phyloP scores from a whole-genome alignment of 2,329 filamentous ascomycete genomes.

The Fusarium algeriense region DNA sequence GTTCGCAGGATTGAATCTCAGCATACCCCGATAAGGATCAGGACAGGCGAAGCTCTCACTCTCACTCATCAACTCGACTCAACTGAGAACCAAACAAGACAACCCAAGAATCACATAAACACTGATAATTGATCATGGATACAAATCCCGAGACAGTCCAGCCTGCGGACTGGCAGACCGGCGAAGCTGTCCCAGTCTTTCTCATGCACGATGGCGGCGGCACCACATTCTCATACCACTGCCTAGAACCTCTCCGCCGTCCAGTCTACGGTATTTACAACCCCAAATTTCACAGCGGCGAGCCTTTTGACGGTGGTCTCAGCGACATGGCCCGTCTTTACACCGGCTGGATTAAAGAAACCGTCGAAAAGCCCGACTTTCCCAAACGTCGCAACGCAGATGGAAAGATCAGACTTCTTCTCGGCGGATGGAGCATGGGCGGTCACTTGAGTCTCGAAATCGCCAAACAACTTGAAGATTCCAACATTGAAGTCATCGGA shows the following conservation, averaged over 20 bases:
- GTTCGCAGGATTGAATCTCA: slow-evolving; percentile 8
- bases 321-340: slow-evolving; percentile 68
- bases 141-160: slow-evolving; percentile 52
- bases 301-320: slow-evolving; percentile 64
- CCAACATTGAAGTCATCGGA: slow-evolving; percentile 58
- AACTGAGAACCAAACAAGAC: background rate
- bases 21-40: background rate
- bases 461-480: slow-evolving; percentile 58
- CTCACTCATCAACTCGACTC: background rate
- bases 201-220: slow-evolving; percentile 73
- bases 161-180: slow-evolving; percentile 49
- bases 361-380: slow-evolving; percentile 50
- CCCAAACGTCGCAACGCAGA: slow-evolving; percentile 44
- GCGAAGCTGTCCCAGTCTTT: slow-evolving; percentile 60
- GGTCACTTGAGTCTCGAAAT: slow-evolving; percentile 65
- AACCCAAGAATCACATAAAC: background rate
- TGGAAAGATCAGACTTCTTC: slow-evolving; percentile 56
- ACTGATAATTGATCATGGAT: slow-evolving; percentile 31
- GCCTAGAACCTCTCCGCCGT: slow-evolving; percentile 62
- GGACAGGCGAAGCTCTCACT: too few relatives aligned
- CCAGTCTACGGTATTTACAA: slow-evolving; percentile 67
- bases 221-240: slow-evolving; percentile 69
- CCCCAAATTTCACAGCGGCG: slow-evolving; percentile 61
- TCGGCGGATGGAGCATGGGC: slow-evolving; percentile 69
- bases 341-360: slow-evolving; percentile 57